Conservation (phyloP, 495 filamentous ascomycete species). For the Neurospora terricola region DNA sequence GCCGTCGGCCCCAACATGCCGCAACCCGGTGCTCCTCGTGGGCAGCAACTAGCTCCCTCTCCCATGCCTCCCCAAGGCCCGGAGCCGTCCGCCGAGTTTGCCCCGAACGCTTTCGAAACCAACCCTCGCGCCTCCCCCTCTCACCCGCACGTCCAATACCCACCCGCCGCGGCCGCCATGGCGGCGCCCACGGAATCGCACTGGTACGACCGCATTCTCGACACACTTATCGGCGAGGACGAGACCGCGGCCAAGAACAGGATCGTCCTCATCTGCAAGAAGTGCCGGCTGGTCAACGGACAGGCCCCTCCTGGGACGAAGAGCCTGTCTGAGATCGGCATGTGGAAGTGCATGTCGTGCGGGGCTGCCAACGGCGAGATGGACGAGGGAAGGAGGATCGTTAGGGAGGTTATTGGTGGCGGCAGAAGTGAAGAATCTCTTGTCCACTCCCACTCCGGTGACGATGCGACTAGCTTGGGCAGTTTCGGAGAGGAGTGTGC, state of each 20-base stretch:
- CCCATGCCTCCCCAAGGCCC: constrained; percentile 17
- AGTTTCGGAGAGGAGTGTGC: neutral
- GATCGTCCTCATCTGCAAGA: constrained; percentile 73
- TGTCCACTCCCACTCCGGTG: neutral
- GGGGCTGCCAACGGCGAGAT: constrained; percentile 72
- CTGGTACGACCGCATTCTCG: constrained; percentile 93
- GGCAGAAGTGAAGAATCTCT: neutral
- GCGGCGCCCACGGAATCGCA: constrained; percentile 41
- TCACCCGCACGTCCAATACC: constrained; percentile 28
- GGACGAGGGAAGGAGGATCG: constrained; percentile 54
- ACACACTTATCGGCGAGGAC: constrained; percentile 89
- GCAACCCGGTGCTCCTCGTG: constrained; percentile 2
- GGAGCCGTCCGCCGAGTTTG: constrained; percentile 39
- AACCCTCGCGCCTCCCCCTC: constrained; percentile 2
- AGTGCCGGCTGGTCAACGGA: constrained; percentile 86
- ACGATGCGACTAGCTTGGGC: neutral
- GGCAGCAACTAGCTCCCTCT: constrained; percentile 15
- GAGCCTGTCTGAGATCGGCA: constrained; percentile 67
- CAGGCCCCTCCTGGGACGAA: constrained; percentile 86
- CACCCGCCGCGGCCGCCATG: constrained; percentile 17
- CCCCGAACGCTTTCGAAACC: constrained; percentile 47
- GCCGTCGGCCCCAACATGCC: too few relatives aligned
- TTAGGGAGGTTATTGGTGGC: constrained; percentile 37
- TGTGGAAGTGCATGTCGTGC: constrained; percentile 83
- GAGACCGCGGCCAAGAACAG: constrained; percentile 88